Evolutionary conservation across 2,329 filamentous ascomycete species (phyloP).

Genomic region (Botrytis elliptica): DNA sequence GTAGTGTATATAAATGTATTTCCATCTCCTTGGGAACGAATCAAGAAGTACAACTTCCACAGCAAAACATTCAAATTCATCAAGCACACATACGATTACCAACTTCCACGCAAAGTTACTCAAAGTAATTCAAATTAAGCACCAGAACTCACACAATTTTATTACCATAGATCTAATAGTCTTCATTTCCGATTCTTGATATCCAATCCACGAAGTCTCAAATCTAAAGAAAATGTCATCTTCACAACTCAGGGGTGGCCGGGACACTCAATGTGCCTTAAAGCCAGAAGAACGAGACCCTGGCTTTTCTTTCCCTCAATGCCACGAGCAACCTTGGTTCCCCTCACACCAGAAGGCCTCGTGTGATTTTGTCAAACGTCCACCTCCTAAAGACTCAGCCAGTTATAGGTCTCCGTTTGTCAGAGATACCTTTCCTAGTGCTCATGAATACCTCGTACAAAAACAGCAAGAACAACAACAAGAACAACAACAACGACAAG

Average conservation of each 20-base stretch:
- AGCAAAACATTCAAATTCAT: neutral
- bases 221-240: neutral
- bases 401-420: neutral
- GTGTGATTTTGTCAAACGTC: too few species aligned
- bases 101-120: neutral
- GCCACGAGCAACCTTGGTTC: neutral
- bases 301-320: neutral
- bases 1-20: neutral
- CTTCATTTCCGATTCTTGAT: too few species aligned
- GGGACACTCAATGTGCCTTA: neutral
- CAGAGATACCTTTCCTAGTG: neutral
- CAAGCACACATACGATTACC: neutral
- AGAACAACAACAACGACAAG: neutral
- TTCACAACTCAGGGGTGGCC: neutral
- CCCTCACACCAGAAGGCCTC: neutral
- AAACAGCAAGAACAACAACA: neutral
- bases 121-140: neutral
- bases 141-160: neutral
- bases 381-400: neutral
- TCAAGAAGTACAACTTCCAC: neutral
- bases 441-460: neutral
- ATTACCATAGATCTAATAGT: neutral
- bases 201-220: neutral
- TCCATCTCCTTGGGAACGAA: neutral
- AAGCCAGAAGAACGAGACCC: neutral